A percentile compares a stretch with the other conserved stretches of the same genome.
phyloP scores from a whole-genome alignment of 805 yeast genomes.

The Dipodascus albidus region DNA sequence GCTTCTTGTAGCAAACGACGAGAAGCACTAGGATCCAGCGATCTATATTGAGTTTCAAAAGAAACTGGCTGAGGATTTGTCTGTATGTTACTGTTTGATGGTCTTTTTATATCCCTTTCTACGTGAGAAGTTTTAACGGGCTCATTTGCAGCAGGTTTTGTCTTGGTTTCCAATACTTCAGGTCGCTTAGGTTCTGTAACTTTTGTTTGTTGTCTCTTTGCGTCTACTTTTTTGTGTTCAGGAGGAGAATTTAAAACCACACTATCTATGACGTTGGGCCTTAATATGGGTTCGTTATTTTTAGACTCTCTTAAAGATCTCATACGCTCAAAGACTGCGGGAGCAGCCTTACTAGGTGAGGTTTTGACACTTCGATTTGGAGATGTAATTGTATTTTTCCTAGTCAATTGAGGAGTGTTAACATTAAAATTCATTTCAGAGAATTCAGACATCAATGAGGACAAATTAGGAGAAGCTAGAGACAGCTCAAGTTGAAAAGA shows the following conservation, averaged over 20 bases:
- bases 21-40: not conserved
- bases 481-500: not conserved
- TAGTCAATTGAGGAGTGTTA: not conserved
- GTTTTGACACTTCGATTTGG: not conserved
- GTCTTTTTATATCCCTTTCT: not conserved
- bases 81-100: not conserved
- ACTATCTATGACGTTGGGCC: not conserved
- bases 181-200: not conserved
- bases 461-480: not conserved
- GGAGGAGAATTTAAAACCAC: not conserved
- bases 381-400: conserved; percentile 5
- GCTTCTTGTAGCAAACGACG: not conserved
- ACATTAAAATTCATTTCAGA: not conserved
- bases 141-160: too few species aligned
- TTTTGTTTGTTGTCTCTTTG: not conserved
- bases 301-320: not conserved
- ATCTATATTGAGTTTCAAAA: not conserved
- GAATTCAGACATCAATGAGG: not conserved
- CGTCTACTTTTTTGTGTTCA: not conserved
- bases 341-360: conserved; percentile 2
- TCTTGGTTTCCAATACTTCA: not conserved
- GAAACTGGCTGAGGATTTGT: not conserved
- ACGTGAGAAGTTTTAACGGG: too few species aligned
- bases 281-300: not conserved
- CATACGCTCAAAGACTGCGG: conserved; percentile 2